Evolutionary conservation across 192 early-diverging fungal species (phyloP), one percentile per base, ranked within the genome.

Genomic region (Backusella circina): DNA sequence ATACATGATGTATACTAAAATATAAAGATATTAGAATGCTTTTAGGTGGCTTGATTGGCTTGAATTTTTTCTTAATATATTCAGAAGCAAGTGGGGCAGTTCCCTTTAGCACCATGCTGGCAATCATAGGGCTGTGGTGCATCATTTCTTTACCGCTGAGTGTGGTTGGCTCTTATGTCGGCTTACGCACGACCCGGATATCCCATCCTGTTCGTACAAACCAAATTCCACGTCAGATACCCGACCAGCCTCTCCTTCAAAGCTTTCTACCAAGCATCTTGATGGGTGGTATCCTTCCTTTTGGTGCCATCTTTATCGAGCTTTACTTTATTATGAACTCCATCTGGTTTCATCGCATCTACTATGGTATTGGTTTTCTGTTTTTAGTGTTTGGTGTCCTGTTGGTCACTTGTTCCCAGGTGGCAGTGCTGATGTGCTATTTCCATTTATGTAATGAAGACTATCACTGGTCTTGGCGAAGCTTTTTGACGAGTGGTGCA

Each of bases 271-370:
- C 91, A 2, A 88, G 94, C 32, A 88, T 95, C 72, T 73, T 91
- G 61, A 88, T 94, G 80, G 91, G 91, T 7, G 97, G 96, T 37
- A 78, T 99, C 31, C 84, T 99, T 36, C 95, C 95, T 13, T 99
- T 99, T 79, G 94, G 90, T 2, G 91, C 95, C 26, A 94, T 98
- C 66, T 99, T 98, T 74, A 95, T 98, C 71, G 97, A 99, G 88
- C 86, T 98, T 57, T 97, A 97, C 84, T 99, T 96, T 82, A 93
- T 99, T 71, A 93, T 98, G 87, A 93, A 94, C 81, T 93, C 91
- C 57, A 95, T 98, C 65, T 97, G 95, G 95, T 92, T 91, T 86
- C 92, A 94, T 88, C 91, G 92, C 77, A 90, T 95, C 33, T 99
- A 97, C 85, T 96, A 97, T 75, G 91, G 96, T 65, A 96, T 95